Conservation (phyloP, 2,329 filamentous ascomycete genomes). For the Epichloe gansuensis region DNA sequence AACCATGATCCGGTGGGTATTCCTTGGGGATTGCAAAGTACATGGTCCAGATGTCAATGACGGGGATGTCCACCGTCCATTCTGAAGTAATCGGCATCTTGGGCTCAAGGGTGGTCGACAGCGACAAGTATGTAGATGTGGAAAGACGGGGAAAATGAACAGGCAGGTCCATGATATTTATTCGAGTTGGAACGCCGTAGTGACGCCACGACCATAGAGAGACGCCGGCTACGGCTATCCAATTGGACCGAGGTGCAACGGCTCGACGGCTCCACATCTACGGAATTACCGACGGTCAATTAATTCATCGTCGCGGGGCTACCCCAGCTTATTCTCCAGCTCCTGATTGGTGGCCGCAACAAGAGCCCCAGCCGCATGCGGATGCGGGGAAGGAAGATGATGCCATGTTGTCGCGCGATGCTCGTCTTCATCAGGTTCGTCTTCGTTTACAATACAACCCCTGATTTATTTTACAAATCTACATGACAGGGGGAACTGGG, state of each 20-base stretch:
- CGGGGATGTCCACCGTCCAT: slow-evolving; percentile 57
- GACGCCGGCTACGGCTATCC: too few relatives aligned
- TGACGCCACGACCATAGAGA: too few relatives aligned
- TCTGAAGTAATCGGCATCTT: slow-evolving; percentile 59
- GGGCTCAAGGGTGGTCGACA: neutral
- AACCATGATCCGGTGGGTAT: slow-evolving; percentile 65
- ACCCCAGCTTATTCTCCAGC: neutral
- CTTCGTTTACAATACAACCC: too few relatives aligned
- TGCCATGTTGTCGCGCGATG: neutral
- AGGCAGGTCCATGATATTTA: too few relatives aligned
- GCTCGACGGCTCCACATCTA: neutral
- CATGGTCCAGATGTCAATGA: slow-evolving; percentile 65
- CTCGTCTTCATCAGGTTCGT: neutral
- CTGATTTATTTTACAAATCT: too few relatives aligned
- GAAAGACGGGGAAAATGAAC: neutral
- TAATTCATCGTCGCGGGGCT: too few relatives aligned
- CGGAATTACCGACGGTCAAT: too few relatives aligned
- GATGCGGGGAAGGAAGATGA: neutral
- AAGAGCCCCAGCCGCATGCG: neutral
- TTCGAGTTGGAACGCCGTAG: too few relatives aligned
- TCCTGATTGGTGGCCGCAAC: neutral
- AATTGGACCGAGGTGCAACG: neutral
- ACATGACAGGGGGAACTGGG: too few relatives aligned
- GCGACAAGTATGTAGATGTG: neutral
- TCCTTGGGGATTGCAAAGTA: slow-evolving; percentile 58